A percentile compares a stretch with the other conserved stretches of the same genome.
phyloP scores from a whole-genome alignment of 495 filamentous ascomycete species.

The Friedmanniomyces simplex region DNA sequence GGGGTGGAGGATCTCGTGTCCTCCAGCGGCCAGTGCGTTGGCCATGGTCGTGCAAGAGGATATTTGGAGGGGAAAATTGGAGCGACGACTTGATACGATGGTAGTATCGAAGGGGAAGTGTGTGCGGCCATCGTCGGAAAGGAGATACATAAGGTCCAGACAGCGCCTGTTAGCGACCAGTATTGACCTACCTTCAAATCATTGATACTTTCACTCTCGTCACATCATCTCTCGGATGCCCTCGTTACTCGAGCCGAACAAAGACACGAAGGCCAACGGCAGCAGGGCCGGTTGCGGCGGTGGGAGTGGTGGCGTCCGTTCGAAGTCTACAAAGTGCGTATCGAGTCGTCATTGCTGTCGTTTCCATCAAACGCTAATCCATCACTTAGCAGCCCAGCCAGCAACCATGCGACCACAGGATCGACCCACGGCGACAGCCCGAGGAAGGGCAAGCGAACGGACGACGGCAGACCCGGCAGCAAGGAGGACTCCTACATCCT shows the following conservation, averaged over 20 bases:
- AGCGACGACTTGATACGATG: too few species aligned
- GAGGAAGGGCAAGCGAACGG: not conserved
- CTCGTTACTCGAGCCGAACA: not conserved
- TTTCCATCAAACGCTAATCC: not conserved
- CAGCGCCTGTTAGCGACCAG: too few species aligned
- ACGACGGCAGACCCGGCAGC: not conserved
- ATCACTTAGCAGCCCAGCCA: not conserved
- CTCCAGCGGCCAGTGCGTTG: too few species aligned
- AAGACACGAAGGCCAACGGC: not conserved
- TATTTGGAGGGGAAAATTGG: too few species aligned
- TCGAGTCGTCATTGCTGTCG: not conserved
- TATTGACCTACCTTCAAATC: not conserved
- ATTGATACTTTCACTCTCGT: not conserved
- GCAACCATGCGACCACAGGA: not conserved
- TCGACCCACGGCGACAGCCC: not conserved
- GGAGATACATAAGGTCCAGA: too few species aligned
- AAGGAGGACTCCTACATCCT: not conserved
- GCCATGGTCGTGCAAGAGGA: too few species aligned
- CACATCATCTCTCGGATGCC: not conserved
- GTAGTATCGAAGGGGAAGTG: too few species aligned
- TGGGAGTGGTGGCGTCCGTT: not conserved
- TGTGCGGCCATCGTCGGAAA: too few species aligned
- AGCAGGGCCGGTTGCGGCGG: not conserved
- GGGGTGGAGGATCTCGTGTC: too few species aligned
- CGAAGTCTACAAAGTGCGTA: not conserved